Percentiles rank a stretch among this genome's conserved stretches.
Evolutionary conservation across 345 rosid species (phyloP).

Genomic region (Citrus trifoliata): DNA sequence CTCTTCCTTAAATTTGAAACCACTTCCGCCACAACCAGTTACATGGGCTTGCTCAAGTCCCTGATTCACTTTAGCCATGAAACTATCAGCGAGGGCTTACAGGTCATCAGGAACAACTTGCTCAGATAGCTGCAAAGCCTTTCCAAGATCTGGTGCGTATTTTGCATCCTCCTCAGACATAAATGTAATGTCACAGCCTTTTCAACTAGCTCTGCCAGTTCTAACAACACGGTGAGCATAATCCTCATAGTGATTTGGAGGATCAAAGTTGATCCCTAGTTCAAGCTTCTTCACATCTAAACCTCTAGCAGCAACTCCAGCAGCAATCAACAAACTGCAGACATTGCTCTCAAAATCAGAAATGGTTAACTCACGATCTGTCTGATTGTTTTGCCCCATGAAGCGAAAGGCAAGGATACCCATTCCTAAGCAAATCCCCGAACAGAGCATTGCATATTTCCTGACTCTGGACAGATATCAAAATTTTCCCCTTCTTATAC

Average conservation of each 20-base stretch:
- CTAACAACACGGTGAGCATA: slow-evolving; percentile 98
- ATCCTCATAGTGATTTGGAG: slow-evolving; percentile 93
- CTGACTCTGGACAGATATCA: slow-evolving; percentile 84
- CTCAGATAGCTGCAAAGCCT: slow-evolving; percentile 93
- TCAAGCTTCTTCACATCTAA: slow-evolving; percentile 97
- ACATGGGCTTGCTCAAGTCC: slow-evolving; percentile 97
- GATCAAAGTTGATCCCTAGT: slow-evolving; percentile 85
- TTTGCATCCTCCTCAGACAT: slow-evolving; percentile 86
- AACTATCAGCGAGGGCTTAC: slow-evolving; percentile 81
- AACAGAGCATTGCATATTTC: slow-evolving; percentile 89
- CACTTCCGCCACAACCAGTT: slow-evolving; percentile 97
- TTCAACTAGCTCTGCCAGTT: slow-evolving; percentile 94
- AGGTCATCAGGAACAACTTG: slow-evolving; percentile 92
- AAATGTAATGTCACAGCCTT: slow-evolving; percentile 94
- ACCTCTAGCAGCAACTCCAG: slow-evolving; percentile 97
- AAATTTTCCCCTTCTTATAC: slow-evolving; percentile 91
- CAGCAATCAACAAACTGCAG: slow-evolving; percentile 85
- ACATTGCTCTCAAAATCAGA: slow-evolving; percentile 89
- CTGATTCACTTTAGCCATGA: slow-evolving; percentile 89
- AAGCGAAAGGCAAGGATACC: slow-evolving; percentile 93
- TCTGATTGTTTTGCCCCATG: slow-evolving; percentile 96
- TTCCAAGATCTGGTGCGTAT: slow-evolving; percentile 95
- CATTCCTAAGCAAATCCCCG: slow-evolving; percentile 67
- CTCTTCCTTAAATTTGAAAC: slow-evolving; percentile 96
- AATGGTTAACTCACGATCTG: slow-evolving; percentile 90